Conservation (phyloP, 2,329 filamentous ascomycete genomes). For the Talaromyces marneffei region DNA sequence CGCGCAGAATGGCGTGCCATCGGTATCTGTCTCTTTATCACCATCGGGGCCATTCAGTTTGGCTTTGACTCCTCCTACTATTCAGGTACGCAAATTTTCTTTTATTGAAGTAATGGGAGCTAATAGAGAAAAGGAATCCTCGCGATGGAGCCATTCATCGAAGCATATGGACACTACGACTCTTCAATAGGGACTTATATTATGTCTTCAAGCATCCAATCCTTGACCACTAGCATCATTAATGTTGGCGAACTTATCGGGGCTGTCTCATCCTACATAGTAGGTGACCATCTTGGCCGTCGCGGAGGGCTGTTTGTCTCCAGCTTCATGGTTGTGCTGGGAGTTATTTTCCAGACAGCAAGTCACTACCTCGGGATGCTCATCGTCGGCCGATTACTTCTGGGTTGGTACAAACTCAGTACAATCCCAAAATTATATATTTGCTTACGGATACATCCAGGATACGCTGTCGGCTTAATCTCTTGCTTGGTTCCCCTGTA, state of each 20-base stretch:
- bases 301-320: constrained; percentile 61
- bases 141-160: background rate
- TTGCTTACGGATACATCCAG: background rate
- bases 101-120: background rate
- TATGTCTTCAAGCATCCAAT: background rate
- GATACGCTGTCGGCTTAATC: constrained; percentile 73
- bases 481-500: constrained; percentile 76
- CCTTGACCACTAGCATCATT: constrained; percentile 1
- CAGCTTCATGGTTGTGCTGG: constrained; percentile 64
- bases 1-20: background rate
- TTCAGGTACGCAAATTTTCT: background rate
- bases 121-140: background rate
- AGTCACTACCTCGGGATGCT: constrained; percentile 53
- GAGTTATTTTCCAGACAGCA: constrained; percentile 61
- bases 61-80: background rate
- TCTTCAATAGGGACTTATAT: background rate
- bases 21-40: constrained; percentile 1
- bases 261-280: background rate
- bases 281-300: constrained; percentile 58
- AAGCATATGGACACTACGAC: background rate
- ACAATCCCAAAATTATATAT: background rate
- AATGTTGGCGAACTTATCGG: constrained; percentile 3
- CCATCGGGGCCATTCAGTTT: background rate
- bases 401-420: constrained; percentile 34
- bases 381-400: constrained; percentile 66